A percentile compares a stretch with the other conserved stretches of the same genome.
phyloP scores from a whole-genome alignment of 371 early-diverging fungal species.

The Circinella minor region DNA sequence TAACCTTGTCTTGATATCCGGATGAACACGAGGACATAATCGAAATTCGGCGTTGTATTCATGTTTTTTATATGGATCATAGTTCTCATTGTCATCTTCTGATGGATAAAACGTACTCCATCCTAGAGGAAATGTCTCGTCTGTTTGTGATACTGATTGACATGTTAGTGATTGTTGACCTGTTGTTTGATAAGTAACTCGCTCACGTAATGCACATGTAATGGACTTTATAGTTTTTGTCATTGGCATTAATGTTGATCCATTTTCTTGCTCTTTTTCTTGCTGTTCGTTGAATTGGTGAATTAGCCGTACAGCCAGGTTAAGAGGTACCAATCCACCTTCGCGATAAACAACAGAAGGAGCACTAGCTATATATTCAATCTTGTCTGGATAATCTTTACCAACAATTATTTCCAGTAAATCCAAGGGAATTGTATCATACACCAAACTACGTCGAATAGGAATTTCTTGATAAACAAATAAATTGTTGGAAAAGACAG shows the following conservation, averaged over 20 bases:
- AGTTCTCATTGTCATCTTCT: slow-evolving; percentile 9
- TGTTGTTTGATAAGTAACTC: slow-evolving; percentile 43
- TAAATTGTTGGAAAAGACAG: slow-evolving; percentile 40
- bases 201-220: slow-evolving; percentile 50
- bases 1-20: slow-evolving; percentile 24
- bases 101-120: slow-evolving; percentile 31
- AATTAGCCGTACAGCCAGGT: slow-evolving; percentile 29
- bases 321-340: slow-evolving; percentile 48
- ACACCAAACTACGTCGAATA: slow-evolving; percentile 44
- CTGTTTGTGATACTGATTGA: slow-evolving; percentile 17
- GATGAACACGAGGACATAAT: slow-evolving; percentile 34
- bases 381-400: slow-evolving; percentile 31
- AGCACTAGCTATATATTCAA: slow-evolving; percentile 42
- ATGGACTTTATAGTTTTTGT: slow-evolving; percentile 30
- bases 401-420: slow-evolving; percentile 36
- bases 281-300: background rate
- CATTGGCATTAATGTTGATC: background rate
- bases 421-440: slow-evolving; percentile 27
- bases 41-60: slow-evolving; percentile 33
- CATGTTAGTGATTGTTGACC: slow-evolving; percentile 22
- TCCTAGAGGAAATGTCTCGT: slow-evolving; percentile 30
- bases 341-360: slow-evolving; percentile 50
- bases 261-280: slow-evolving; percentile 25
- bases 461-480: slow-evolving; percentile 34
- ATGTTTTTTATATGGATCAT: slow-evolving; percentile 21